Evolutionary conservation across 1,284 basidiomycete species (phyloP).

Genomic region (Sparassis latifolia): DNA sequence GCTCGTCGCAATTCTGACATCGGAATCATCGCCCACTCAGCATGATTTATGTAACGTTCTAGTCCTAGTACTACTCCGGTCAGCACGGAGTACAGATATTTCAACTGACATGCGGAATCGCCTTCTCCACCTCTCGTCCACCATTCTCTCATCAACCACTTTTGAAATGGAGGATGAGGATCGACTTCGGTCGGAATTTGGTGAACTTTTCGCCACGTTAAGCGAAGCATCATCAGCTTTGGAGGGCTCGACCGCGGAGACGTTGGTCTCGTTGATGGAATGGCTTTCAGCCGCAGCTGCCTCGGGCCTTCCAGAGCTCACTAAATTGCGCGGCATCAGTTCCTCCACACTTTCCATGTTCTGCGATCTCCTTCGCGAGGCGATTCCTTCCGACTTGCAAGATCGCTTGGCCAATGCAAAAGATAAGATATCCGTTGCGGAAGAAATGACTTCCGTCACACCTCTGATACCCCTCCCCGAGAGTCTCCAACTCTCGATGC

Average conservation of each 20-base stretch:
- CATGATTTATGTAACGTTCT: slow-evolving; percentile 38
- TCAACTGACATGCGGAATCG: slow-evolving; percentile 16
- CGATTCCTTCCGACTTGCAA: slow-evolving; percentile 13
- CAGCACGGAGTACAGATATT: slow-evolving; percentile 15
- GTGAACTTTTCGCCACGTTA: slow-evolving; percentile 24
- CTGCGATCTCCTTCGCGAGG: slow-evolving; percentile 17
- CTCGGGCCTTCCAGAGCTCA: slow-evolving; percentile 31
- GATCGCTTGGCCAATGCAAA: slow-evolving; percentile 17
- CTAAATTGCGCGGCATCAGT: slow-evolving; percentile 35
- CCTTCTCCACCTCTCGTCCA: slow-evolving; percentile 21
- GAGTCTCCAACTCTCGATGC: slow-evolving; percentile 18
- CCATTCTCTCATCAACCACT: slow-evolving; percentile 21
- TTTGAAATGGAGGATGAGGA: slow-evolving; percentile 20
- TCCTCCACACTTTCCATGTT: slow-evolving; percentile 21
- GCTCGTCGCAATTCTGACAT: slow-evolving; percentile 21
- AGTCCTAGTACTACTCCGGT: slow-evolving; percentile 36
- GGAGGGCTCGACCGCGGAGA: slow-evolving; percentile 24
- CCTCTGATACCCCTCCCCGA: slow-evolving; percentile 16
- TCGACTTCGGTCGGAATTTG: slow-evolving; percentile 19
- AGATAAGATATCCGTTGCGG: slow-evolving; percentile 11
- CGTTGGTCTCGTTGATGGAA: slow-evolving; percentile 36
- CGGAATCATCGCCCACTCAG: slow-evolving; percentile 26
- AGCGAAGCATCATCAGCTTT: slow-evolving; percentile 14
- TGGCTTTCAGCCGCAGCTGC: slow-evolving; percentile 33
- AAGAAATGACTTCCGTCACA: slow-evolving; percentile 8